Percentiles rank a stretch among this genome's conserved stretches.
Evolutionary conservation across 2,329 filamentous ascomycete genomes (phyloP).

Genomic region (Fragosphaeria purpurea): DNA sequence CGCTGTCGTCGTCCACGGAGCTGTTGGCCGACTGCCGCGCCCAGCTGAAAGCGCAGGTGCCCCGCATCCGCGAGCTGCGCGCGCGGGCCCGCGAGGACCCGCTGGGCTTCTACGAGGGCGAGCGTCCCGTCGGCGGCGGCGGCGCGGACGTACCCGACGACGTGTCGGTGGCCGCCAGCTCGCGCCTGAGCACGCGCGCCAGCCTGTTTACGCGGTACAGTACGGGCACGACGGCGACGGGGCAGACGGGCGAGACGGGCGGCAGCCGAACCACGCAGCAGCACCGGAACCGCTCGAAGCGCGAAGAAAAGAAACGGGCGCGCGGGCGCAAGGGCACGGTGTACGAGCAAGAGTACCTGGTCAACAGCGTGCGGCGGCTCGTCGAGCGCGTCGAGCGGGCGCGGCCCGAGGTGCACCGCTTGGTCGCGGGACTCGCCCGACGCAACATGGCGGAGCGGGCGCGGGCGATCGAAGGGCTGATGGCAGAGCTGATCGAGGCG

Average conservation of each 20-base stretch:
- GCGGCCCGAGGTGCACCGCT: constrained; percentile 59
- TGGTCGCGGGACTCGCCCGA: constrained; percentile 69
- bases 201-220: constrained; percentile 90
- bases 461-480: constrained; percentile 61
- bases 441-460: constrained; percentile 83
- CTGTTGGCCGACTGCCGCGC: constrained; percentile 86
- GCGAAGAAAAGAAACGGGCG: constrained; percentile 92
- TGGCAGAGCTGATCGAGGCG: constrained; percentile 62
- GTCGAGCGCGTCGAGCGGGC: constrained; percentile 71
- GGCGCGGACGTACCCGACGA: constrained; percentile 63
- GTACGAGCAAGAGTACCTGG: constrained; percentile 95
- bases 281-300: constrained; percentile 70
- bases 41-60: constrained; percentile 76
- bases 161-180: constrained; percentile 75
- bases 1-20: constrained; percentile 74
- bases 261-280: constrained; percentile 8
- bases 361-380: constrained; percentile 74
- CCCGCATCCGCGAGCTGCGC: constrained; percentile 73
- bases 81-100: constrained; percentile 75
- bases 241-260: constrained; percentile 10
- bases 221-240: constrained; percentile 53
- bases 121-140: constrained; percentile 28
- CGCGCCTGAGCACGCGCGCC: constrained; percentile 70
- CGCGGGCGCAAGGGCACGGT: constrained; percentile 92
- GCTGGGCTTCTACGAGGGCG: constrained; percentile 78